Conservation (phyloP, 805 yeast genomes). For the Cyberlindnera mississippiensis region DNA sequence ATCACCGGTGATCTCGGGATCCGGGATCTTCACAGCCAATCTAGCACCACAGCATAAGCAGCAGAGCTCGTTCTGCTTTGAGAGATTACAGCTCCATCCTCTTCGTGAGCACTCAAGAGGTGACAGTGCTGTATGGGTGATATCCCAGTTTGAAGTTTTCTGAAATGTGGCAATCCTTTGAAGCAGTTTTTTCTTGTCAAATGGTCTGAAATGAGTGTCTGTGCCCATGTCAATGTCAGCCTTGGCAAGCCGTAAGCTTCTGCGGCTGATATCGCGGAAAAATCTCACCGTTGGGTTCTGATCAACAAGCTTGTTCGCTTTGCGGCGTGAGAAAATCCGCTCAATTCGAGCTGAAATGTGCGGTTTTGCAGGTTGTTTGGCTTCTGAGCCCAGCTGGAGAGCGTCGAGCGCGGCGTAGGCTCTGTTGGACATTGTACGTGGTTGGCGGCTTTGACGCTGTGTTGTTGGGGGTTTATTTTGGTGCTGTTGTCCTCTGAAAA, state of each 20-base stretch:
- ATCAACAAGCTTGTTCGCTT: neutral
- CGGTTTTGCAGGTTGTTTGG: too few relatives aligned
- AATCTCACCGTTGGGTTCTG: conserved; percentile 10
- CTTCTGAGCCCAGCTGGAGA: too few relatives aligned
- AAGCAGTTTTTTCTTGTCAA: conserved; percentile 32
- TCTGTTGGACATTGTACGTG: too few relatives aligned
- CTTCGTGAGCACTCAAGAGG: conserved; percentile 47
- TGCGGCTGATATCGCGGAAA: conserved; percentile 9
- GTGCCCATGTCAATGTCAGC: neutral
- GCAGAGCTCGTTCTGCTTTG: conserved; percentile 29
- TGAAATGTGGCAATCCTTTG: conserved; percentile 40
- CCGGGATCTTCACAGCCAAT: conserved; percentile 28
- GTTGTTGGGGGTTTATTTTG: too few relatives aligned
- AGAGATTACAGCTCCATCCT: conserved; percentile 45
- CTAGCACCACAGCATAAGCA: conserved; percentile 33
- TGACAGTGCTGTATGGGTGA: conserved; percentile 31
- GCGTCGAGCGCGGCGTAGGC: too few relatives aligned
- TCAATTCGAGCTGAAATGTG: too few relatives aligned
- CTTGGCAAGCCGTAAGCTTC: conserved; percentile 2
- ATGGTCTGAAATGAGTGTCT: conserved; percentile 29
- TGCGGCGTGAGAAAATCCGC: too few relatives aligned
- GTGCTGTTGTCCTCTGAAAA: too few relatives aligned
- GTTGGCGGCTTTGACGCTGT: too few relatives aligned
- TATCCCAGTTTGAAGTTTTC: conserved; percentile 44
- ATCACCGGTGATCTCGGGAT: conserved; percentile 10